Evolutionary conservation across 306 rosid species (phyloP), one percentile per base, ranked within the genome.

Genomic region (Cicer chorassanicum): DNA sequence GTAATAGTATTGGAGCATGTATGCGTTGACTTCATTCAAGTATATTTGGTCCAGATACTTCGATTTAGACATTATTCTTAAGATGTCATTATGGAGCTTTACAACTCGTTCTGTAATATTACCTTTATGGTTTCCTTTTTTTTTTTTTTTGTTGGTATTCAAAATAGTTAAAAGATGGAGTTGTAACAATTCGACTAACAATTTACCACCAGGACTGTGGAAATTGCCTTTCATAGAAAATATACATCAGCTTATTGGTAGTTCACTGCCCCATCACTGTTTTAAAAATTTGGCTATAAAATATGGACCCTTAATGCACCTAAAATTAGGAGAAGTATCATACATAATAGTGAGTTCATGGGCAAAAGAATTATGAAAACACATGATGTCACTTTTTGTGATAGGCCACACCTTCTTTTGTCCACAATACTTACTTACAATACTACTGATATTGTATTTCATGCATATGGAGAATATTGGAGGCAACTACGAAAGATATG

Each of bases 401-500:
- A 72, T 3, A 79, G 82, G 42, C 61, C 73, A 0, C 1, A 43
- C 8, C 41, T 10, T 6, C 5, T 13, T 0, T 12, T 40, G 0
- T 0, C 62, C 1, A 62, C 14, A 53, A 5, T 43, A 8, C 0
- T 21, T 5, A 0, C 68, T 15, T 79, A 71, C 24, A 65, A 76
- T 21, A 2, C 1, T 1, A 11, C 45, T n/a, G 13, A 1, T 50
- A 65, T 82, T 4, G 16, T 0, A 7, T 68, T 76, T 42, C 39
- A 61, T 15, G 56, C 51, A 18, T 55, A 57, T 48, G 82, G 79
- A 10, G 65, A 73, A 1, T 79, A 73, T 3, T 82, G 84, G 84
- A 73, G 80, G 40, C 53, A 76, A 2, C n/a, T 76, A 21, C 8
- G 79, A 46, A 85, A 77, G 46, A 73, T 85, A 19, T 82, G 89